Base-by-base conservation (phyloP, 345 rosid species). In the Triadica sebifera region DNA sequence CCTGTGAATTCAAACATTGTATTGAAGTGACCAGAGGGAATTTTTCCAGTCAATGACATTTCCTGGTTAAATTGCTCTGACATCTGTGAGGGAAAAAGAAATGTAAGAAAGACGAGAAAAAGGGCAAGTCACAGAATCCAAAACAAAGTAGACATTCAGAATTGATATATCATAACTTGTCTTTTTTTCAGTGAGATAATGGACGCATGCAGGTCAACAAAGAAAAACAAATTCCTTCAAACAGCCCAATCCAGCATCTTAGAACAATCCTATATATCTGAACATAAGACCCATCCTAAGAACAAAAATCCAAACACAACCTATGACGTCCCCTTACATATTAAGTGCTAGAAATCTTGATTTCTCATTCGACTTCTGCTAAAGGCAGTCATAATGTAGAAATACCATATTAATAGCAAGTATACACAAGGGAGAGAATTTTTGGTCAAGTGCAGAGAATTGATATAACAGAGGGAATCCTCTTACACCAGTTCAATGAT, bases 61-160 rank as follows among this genome's bases (percentile, higher is more conserved):
- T 92, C 98, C 70, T 89, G 98, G 80, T 94, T 94, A 84, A 94
- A 92, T 78, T 92, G 97, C 89, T 92, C 98, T 29, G 98, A 87
- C 98, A 94, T 94, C 98, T 94, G 81, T 5, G 58, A 43, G 77
- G 63, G 74, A 69, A 52, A 38, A 46, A 39, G 57, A 41, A 64
- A 64, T 60, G 1, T 61, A 52, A 72, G 43, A 51, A 51, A 6
- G 49, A 69, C 52, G 51, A 52, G 51, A 43, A 45, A 69, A 29
- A 29, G 34, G 34, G 34, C 2, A 29, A 12, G 52, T 37, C 59
- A 69, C 20, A 29, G 19, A 25, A 71, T n/a, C 50, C 24, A 55
- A 39, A 64, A 68, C 47, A 24, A 19, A 15, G 17, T 25, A 25
- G 34, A 29, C 52, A 75, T 62, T 74, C 12, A 9, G 4, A 11